Conservation (phyloP, 345 rosid genomes). For the Moricandia arvensis region DNA sequence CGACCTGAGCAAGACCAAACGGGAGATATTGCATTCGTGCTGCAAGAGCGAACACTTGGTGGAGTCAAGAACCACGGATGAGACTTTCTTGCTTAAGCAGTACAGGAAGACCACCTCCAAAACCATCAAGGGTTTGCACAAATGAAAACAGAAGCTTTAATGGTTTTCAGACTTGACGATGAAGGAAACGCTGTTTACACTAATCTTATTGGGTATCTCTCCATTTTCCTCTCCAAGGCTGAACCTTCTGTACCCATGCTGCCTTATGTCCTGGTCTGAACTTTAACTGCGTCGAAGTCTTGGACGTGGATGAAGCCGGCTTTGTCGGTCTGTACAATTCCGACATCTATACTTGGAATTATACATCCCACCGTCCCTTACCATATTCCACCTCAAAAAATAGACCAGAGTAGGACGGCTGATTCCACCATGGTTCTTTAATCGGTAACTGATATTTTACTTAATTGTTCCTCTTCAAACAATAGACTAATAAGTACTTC, state of each 20-base stretch:
- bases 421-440: no score
- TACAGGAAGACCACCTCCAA: background rate
- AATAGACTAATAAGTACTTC: background rate
- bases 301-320: background rate
- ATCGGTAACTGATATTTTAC: no score
- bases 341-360: background rate
- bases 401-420: no score
- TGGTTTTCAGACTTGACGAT: background rate
- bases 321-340: background rate
- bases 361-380: background rate
- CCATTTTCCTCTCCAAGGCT: background rate
- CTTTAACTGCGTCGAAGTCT: background rate
- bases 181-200: background rate
- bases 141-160: background rate
- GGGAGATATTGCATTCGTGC: background rate
- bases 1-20: background rate
- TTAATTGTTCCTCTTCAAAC: no score
- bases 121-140: background rate
- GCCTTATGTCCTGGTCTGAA: background rate
- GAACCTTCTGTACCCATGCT: background rate
- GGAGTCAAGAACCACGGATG: background rate
- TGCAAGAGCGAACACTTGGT: background rate
- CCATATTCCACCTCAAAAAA: background rate
- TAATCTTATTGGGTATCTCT: background rate
- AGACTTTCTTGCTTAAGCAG: background rate